Conservation (phyloP, 2,329 filamentous ascomycete genomes). For the Paraphoma chrysanthemicola region DNA sequence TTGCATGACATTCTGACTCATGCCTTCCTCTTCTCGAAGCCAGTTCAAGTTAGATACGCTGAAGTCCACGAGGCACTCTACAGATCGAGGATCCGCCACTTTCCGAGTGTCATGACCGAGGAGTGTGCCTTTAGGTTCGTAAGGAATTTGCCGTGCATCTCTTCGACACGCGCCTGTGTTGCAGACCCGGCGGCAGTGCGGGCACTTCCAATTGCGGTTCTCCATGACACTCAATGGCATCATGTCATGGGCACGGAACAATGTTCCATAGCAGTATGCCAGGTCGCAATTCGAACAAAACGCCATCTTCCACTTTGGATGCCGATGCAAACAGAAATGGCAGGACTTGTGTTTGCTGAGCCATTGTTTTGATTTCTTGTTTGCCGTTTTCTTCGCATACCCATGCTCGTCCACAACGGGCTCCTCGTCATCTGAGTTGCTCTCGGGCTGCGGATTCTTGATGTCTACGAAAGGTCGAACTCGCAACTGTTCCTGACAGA, state of each 20-base stretch:
- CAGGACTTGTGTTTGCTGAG: slow-evolving; percentile 65
- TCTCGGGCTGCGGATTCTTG: slow-evolving; percentile 63
- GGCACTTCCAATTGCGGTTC: slow-evolving; percentile 84
- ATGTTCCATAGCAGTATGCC: slow-evolving; percentile 89
- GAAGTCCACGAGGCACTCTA: slow-evolving; percentile 91
- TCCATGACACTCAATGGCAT: slow-evolving; percentile 85
- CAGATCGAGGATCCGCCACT: slow-evolving; percentile 87
- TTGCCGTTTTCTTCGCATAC: slow-evolving; percentile 69
- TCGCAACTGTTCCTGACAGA: slow-evolving; percentile 90
- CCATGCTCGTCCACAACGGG: slow-evolving; percentile 71
- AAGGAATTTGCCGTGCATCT: slow-evolving; percentile 72
- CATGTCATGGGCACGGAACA: slow-evolving; percentile 90
- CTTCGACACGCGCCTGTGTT: slow-evolving; percentile 83
- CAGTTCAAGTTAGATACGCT: slow-evolving; percentile 85
- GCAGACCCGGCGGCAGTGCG: slow-evolving; percentile 84
- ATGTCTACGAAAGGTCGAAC: slow-evolving; percentile 83
- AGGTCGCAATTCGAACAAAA: slow-evolving; percentile 78
- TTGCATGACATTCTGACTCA: slow-evolving; percentile 54
- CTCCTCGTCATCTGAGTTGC: slow-evolving; percentile 56
- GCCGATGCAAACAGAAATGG: slow-evolving; percentile 82
- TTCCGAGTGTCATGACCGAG: slow-evolving; percentile 90
- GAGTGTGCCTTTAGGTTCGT: slow-evolving; percentile 84
- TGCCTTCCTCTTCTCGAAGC: slow-evolving; percentile 66
- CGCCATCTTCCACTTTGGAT: slow-evolving; percentile 85
- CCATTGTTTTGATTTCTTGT: slow-evolving; percentile 61